Evolutionary conservation across 257 asterid genomes (phyloP).

Genomic region (Nicotiana tomentosiformis): DNA sequence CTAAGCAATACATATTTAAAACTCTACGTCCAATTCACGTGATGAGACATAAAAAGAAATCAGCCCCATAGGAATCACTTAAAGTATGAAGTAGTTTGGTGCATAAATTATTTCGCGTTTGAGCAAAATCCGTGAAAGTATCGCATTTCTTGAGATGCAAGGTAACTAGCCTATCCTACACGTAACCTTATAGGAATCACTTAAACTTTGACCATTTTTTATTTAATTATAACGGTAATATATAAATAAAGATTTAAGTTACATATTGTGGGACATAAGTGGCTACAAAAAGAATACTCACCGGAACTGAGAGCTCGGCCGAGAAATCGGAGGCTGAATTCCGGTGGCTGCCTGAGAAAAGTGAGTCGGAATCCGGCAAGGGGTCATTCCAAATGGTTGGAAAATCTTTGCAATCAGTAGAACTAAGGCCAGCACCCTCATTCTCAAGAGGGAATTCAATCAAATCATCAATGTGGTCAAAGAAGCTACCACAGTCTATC

Average conservation of each 20-base stretch:
- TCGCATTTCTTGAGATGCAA: too few species aligned
- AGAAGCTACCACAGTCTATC: slow-evolving; percentile 71
- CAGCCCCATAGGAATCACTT: not conserved
- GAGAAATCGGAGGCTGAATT: slow-evolving; percentile 52
- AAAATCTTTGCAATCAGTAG: slow-evolving; percentile 49
- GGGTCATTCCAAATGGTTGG: slow-evolving; percentile 67
- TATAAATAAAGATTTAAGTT: not conserved
- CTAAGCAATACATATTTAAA: slow-evolving; percentile 2
- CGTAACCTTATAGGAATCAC: not conserved
- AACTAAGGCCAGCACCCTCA: slow-evolving; percentile 43
- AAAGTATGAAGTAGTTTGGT: too few species aligned
- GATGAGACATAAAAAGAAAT: not conserved
- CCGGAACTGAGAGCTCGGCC: slow-evolving; percentile 86
- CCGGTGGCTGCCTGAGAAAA: slow-evolving; percentile 39
- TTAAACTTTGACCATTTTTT: not conserved
- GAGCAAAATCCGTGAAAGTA: too few species aligned
- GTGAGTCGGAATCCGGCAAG: slow-evolving; percentile 44
- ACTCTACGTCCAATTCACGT: not conserved
- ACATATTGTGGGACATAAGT: not conserved
- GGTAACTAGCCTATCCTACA: too few species aligned
- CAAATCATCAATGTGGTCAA: slow-evolving; percentile 89
- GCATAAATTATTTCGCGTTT: too few species aligned
- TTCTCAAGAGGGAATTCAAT: slow-evolving; percentile 76
- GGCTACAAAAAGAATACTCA: slow-evolving; percentile 19
- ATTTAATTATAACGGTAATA: not conserved